phyloP scores from a whole-genome alignment of 176 grass and related monocot species.

The Thalia dealbata region DNA sequence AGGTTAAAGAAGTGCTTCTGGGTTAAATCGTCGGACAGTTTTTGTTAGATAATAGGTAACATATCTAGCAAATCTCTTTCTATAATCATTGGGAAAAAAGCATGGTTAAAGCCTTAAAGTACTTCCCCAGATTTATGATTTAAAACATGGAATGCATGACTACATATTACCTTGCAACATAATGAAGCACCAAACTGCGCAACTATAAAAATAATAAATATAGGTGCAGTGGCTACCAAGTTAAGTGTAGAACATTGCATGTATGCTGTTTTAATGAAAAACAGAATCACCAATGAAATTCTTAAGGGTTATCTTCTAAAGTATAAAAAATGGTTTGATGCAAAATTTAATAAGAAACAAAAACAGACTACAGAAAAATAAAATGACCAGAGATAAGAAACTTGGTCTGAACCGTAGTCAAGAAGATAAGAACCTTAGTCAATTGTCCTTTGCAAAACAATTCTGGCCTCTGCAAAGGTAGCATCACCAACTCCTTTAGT shows the following conservation, averaged over 20 bases:
- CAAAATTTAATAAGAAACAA: not conserved
- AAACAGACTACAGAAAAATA: not conserved
- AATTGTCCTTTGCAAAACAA: conserved; percentile 98
- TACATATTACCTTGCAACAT: not conserved
- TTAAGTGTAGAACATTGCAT: not conserved
- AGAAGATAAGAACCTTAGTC: conserved; percentile 60
- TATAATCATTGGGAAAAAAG: not conserved
- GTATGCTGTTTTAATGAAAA: not conserved
- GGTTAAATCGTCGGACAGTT: not conserved
- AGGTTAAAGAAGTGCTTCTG: not conserved
- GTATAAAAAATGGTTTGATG: not conserved
- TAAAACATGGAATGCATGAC: not conserved
- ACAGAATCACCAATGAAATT: not conserved
- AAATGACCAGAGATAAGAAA: not conserved
- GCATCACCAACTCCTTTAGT: conserved; percentile 98
- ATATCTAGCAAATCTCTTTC: no score
- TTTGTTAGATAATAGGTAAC: no score
- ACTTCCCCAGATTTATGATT: no score
- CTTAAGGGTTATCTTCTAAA: not conserved
- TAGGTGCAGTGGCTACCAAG: not conserved
- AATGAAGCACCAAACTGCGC: not conserved
- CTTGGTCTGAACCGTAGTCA: not conserved
- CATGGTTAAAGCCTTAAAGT: no score
- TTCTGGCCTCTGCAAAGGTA: conserved; percentile 92
- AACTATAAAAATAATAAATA: not conserved